Evolutionary conservation across 805 yeast species (phyloP), one percentile per base, ranked within the genome.

Genomic region (Starmerella powellii): DNA sequence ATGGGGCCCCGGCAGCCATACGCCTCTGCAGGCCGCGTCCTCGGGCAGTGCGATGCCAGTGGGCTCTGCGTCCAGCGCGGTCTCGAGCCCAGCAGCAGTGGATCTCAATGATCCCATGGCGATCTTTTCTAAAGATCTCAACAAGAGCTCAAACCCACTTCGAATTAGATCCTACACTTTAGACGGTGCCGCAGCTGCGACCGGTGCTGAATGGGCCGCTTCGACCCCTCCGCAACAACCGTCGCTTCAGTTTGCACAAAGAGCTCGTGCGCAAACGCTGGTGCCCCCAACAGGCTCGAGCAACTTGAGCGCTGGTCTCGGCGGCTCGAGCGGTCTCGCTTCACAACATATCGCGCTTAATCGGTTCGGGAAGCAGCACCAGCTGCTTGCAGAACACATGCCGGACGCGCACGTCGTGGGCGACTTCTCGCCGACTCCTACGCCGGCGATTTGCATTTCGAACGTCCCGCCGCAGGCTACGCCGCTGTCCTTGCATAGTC

Each of bases 361-460:
- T 29, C 17, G 42, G 12, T 42, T 46, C 36, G 46, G 49, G 31
- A 40, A 46, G 39, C 37, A 46, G 39, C 46, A 37, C 40, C 48
- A 41, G 38, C 41, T 44, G 17, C 42, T 31, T 19, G 29, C 34
- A 19, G 47, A 42, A 19, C 35, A 28, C 17, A n/a, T 34, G 18
- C 34, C 36, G 13, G 43, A 29, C 17, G 38, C 38, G 24, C 33
- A 31, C 13, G 30, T 33, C 17, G 38, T 40, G 16, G 55, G 49
- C 37, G 57, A 53, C 37, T 37, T 44, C 19, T 41, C 49, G 27
- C 44, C 48, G 6, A 41, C 44, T 19, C 57, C 58, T 12, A 52
- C 58, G 1, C 74, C 80, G 51, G 76, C 84, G 11, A 66, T 88
- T 34, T 69, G 87, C 49, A 67, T 91, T 41, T 82, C 86, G 34